Conservation (phyloP, 2,329 filamentous ascomycete genomes). For the Xylaria arbuscula region DNA sequence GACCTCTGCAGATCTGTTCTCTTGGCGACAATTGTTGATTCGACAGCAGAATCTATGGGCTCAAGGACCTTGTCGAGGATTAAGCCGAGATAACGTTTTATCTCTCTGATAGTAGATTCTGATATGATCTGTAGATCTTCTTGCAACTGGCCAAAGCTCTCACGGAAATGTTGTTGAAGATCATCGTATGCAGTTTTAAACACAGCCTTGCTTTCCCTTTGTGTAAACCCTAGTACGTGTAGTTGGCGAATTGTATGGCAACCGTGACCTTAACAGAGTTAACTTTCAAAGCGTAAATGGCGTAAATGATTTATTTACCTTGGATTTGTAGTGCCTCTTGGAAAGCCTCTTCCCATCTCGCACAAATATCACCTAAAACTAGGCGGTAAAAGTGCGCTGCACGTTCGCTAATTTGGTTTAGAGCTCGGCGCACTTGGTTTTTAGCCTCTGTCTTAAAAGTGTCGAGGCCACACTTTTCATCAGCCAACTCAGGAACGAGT, state of each 20-base stretch:
- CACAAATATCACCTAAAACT: not conserved
- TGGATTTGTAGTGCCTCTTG: not conserved
- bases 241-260: not conserved
- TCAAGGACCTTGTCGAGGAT: constrained; percentile 27
- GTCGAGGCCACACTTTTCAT: not conserved
- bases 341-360: not conserved
- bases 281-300: not conserved
- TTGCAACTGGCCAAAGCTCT: not conserved
- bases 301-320: not conserved
- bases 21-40: constrained; percentile 16
- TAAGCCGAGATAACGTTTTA: constrained; percentile 6
- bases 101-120: not conserved
- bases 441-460: not conserved
- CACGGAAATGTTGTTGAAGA: not conserved
- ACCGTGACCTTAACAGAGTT: not conserved
- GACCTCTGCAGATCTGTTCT: not conserved
- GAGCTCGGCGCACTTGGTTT: not conserved
- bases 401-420: not conserved
- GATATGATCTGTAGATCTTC: not conserved
- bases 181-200: not conserved
- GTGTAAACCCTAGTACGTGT: not conserved
- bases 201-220: not conserved
- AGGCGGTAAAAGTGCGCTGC: not conserved
- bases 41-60: constrained; percentile 2
- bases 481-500: not conserved